phyloP scores from a whole-genome alignment of 169 alveolate genomes.

The Plasmodium reichenowi region DNA sequence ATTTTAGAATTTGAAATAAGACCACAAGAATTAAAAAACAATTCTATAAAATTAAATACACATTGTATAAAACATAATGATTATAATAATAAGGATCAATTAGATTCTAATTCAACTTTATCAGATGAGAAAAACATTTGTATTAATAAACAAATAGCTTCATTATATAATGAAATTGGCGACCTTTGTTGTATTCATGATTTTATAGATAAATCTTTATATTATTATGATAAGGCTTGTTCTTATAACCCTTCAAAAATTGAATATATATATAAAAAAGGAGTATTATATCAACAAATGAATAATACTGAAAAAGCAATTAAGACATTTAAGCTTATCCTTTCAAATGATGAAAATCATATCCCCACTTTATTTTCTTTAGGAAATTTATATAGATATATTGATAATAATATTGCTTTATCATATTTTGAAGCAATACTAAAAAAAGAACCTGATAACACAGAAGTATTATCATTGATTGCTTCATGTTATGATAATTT shows the following conservation, averaged over 20 bases:
- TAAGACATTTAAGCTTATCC: constrained; percentile 43
- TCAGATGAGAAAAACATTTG: constrained; percentile 9
- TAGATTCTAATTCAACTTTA: background rate
- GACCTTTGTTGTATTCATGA: constrained; percentile 74
- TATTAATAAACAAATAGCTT: constrained; percentile 66
- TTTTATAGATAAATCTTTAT: constrained; percentile 57
- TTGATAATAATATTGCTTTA: constrained; percentile 61
- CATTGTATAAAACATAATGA: background rate
- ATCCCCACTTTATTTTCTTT: constrained; percentile 69
- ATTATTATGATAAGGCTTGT: constrained; percentile 70
- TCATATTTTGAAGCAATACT: constrained; percentile 71
- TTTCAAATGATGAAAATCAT: constrained; percentile 29
- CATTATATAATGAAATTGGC: constrained; percentile 68
- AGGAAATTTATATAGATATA: constrained; percentile 72
- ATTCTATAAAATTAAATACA: constrained; percentile 1
- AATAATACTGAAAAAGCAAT: constrained; percentile 63
- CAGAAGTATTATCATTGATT: constrained; percentile 66
- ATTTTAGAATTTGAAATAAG: constrained; percentile 64
- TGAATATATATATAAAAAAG: constrained; percentile 67
- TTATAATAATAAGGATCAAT: background rate
- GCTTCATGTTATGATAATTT: constrained; percentile 68
- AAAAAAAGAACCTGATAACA: constrained; percentile 62
- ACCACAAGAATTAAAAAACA: constrained; percentile 32
- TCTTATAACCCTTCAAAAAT: constrained; percentile 68
- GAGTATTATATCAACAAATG: constrained; percentile 76